These are phyloP conservation scores for Saccharum spontaneum DNA, from an alignment of 176 grass and related monocot genomes.

Conservation along the genomic window DNA sequence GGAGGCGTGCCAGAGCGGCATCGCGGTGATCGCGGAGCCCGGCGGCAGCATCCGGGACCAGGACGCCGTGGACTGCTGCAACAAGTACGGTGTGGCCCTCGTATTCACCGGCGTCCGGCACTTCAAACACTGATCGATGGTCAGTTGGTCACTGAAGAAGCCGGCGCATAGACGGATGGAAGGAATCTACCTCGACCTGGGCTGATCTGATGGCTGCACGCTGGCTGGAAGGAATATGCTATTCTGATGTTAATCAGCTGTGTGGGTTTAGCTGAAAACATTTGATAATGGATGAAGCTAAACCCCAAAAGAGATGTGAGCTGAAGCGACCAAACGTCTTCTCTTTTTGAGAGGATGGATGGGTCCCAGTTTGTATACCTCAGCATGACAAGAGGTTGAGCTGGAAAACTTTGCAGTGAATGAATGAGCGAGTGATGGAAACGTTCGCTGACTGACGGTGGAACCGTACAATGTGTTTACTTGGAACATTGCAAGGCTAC, in stretches of 20 bases:
- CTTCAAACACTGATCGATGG: conserved; percentile 61
- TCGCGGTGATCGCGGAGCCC: conserved; percentile 67
- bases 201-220: background rate
- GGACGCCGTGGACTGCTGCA: conserved; percentile 85
- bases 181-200: background rate
- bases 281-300: background rate
- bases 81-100: conserved; percentile 87
- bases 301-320: background rate
- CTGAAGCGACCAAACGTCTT: background rate
- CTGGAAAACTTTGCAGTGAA: too few relatives aligned
- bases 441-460: too few relatives aligned
- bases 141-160: background rate
- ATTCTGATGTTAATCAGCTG: background rate
- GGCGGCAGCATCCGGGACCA: conserved; percentile 79
- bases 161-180: too few relatives aligned
- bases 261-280: background rate
- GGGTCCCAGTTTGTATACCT: too few relatives aligned
- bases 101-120: conserved; percentile 85
- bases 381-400: too few relatives aligned
- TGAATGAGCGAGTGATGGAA: too few relatives aligned
- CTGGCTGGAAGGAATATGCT: background rate
- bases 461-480: too few relatives aligned
- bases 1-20: conserved; percentile 73
- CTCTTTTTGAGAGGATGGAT: background rate
- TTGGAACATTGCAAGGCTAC: too few relatives aligned